Conservation (phyloP, 768 basidiomycete genomes). For the Favolaschia claudopus region DNA sequence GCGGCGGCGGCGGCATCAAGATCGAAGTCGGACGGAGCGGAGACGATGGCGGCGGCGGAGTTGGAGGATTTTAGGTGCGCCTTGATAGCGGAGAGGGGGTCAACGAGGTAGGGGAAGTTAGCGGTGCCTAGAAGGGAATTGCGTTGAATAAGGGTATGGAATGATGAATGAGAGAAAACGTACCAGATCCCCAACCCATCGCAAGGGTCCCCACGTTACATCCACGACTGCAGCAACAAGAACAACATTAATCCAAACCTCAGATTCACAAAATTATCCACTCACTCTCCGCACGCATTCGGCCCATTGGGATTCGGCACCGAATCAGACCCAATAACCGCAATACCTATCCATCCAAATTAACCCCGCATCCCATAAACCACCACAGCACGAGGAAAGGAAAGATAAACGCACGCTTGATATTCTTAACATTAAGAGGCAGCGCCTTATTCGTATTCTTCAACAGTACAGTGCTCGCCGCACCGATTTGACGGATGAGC, state of each 20-base stretch:
- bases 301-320: conserved; percentile 42
- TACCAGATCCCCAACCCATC: conserved; percentile 58
- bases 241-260: background rate
- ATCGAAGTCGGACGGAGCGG: conserved; percentile 39
- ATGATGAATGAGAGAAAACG: no score
- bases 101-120: conserved; percentile 38
- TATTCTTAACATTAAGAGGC: conserved; percentile 46
- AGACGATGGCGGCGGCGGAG: background rate
- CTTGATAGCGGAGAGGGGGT: conserved; percentile 21
- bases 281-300: conserved; percentile 32
- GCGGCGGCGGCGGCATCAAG: conserved; percentile 30
- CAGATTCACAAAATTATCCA: conserved; percentile 42
- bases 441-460: conserved; percentile 59
- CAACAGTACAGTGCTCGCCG: conserved; percentile 66
- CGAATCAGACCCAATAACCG: conserved; percentile 48
- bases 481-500: conserved; percentile 64
- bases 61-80: conserved; percentile 32
- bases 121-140: no score
- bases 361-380: no score
- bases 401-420: conserved; percentile 33
- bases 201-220: conserved; percentile 49
- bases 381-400: no score
- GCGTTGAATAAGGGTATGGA: no score
- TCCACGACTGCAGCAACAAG: conserved; percentile 27
- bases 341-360: no score